phyloP scores from a whole-genome alignment of 495 filamentous ascomycete genomes.

The Aspergillus campestris region DNA sequence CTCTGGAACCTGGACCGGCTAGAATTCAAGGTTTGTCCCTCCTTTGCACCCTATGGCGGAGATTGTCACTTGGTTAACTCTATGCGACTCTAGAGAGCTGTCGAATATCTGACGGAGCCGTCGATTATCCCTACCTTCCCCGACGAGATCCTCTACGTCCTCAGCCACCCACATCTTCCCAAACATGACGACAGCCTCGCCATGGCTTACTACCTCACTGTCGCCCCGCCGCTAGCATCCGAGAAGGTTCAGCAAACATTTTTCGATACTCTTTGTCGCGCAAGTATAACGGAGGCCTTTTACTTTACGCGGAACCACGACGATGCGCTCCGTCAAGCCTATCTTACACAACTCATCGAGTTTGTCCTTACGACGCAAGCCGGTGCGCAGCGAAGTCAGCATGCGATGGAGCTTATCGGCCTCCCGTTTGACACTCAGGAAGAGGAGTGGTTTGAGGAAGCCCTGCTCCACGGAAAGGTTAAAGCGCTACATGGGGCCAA shows the following conservation, averaged over 20 bases:
- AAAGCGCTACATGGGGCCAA: constrained; percentile 51
- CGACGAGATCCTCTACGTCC: constrained; percentile 64
- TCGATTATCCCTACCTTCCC: constrained; percentile 70
- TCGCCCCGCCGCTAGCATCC: constrained; percentile 54
- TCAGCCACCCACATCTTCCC: constrained; percentile 51
- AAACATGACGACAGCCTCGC: constrained; percentile 55
- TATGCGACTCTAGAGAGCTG: constrained; percentile 41
- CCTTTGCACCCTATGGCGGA: background rate
- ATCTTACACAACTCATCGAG: constrained; percentile 60
- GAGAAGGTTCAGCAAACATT: constrained; percentile 51
- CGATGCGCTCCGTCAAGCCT: constrained; percentile 46
- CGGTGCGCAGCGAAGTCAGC: constrained; percentile 39
- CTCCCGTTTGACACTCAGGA: constrained; percentile 60
- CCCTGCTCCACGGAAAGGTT: constrained; percentile 52
- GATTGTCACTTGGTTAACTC: constrained; percentile 12
- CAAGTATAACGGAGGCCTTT: constrained; percentile 62
- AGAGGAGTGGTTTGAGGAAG: constrained; percentile 64
- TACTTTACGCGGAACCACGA: constrained; percentile 60
- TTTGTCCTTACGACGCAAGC: constrained; percentile 45
- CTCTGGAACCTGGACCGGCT: constrained; percentile 71
- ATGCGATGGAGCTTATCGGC: constrained; percentile 60
- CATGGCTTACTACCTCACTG: constrained; percentile 68
- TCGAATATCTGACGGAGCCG: constrained; percentile 66
- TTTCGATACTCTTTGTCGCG: constrained; percentile 57
- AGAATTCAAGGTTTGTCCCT: constrained; percentile 49